Conservation (phyloP, 1,139 yeast species). For the Yamadazyma sp. region DNA sequence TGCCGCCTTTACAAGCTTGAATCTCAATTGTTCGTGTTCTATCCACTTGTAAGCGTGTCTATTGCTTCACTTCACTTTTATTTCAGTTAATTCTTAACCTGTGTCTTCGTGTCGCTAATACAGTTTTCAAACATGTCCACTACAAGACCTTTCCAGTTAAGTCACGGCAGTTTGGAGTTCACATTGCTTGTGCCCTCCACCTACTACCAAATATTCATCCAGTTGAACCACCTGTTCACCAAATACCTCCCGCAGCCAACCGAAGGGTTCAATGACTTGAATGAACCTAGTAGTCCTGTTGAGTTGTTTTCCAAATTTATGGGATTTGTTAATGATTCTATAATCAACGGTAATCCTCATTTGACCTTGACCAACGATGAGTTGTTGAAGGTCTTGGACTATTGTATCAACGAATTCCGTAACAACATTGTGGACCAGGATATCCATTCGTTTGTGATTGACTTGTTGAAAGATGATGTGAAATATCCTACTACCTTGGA, state of each 20-base stretch:
- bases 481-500: slow-evolving; percentile 60
- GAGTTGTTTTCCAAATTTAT: slow-evolving; percentile 84
- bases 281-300: slow-evolving; percentile 85
- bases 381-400: slow-evolving; percentile 66
- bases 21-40: too few species aligned
- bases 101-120: too few species aligned
- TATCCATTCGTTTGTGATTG: slow-evolving; percentile 86
- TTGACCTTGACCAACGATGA: slow-evolving; percentile 52
- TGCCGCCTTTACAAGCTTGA: neutral
- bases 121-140: slow-evolving; percentile 21
- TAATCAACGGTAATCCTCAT: slow-evolving; percentile 43
- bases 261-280: slow-evolving; percentile 81
- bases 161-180: slow-evolving; percentile 87
- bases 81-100: neutral
- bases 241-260: slow-evolving; percentile 78
- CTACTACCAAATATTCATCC: slow-evolving; percentile 77
- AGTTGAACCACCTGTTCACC: slow-evolving; percentile 81
- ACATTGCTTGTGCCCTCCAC: slow-evolving; percentile 83
- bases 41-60: too few species aligned
- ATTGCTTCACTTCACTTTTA: neutral
- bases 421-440: slow-evolving; percentile 63
- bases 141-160: slow-evolving; percentile 68
- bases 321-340: slow-evolving; percentile 47
- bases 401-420: slow-evolving; percentile 81
- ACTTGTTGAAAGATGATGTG: slow-evolving; percentile 53